A percentile compares a stretch with the other conserved stretches of the same genome.
phyloP scores from a whole-genome alignment of 441 rosid species.

The Mallotus japonicus region DNA sequence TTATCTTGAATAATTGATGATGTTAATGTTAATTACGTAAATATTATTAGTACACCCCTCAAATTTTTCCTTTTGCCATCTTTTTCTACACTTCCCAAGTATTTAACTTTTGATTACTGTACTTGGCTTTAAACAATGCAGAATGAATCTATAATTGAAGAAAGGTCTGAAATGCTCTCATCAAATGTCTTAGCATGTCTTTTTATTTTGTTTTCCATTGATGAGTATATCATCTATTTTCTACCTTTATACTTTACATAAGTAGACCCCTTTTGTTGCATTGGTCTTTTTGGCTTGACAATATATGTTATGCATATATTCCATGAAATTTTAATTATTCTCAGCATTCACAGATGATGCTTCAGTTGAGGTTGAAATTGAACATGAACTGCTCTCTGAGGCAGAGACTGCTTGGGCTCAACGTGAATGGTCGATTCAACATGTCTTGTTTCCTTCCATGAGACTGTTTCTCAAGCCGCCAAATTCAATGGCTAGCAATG shows the following conservation, averaged over 20 bases:
- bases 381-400: slow-evolving; percentile 65
- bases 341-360: slow-evolving; percentile 33
- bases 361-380: slow-evolving; percentile 45
- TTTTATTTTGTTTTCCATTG: neutral
- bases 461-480: slow-evolving; percentile 90
- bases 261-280: neutral
- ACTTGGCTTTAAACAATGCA: neutral
- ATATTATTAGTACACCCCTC: neutral
- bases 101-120: neutral
- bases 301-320: neutral
- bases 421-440: slow-evolving; percentile 97
- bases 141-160: neutral
- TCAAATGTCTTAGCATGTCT: neutral
- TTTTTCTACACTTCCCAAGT: neutral
- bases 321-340: neutral
- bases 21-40: neutral
- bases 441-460: slow-evolving; percentile 85
- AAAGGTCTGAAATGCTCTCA: neutral
- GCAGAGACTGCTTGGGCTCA: slow-evolving; percentile 91
- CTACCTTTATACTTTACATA: neutral
- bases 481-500: slow-evolving; percentile 75
- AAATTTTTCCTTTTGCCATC: neutral
- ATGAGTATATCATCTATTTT: neutral
- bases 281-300: neutral
- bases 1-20: neutral